A percentile compares a stretch with the other conserved stretches of the same genome.
These are phyloP conservation scores for Umbelopsis sp. DNA, from an alignment of 192 early-diverging fungal genomes.

Conservation along the genomic window DNA sequence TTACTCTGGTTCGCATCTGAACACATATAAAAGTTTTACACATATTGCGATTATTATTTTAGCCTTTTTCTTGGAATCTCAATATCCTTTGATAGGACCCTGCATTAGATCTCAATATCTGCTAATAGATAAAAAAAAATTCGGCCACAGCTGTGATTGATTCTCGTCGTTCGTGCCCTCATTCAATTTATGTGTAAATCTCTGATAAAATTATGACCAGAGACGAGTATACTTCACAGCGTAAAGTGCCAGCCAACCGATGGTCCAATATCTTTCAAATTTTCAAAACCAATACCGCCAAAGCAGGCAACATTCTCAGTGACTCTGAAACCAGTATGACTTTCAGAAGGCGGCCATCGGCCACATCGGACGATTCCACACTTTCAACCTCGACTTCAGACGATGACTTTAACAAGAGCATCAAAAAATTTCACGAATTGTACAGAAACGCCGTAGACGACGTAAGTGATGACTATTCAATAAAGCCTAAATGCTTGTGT, in stretches of 20 bases:
- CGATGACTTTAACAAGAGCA: background rate
- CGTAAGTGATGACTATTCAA: background rate
- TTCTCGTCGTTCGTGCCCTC: background rate
- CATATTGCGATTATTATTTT: too few relatives aligned
- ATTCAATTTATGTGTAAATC: slow-evolving; percentile 3
- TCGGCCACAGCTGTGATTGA: background rate
- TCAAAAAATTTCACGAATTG: background rate
- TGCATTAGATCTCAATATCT: too few relatives aligned
- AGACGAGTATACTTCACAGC: background rate
- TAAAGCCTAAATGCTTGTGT: background rate
- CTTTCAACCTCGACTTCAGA: background rate
- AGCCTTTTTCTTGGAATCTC: too few relatives aligned
- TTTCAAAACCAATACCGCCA: background rate
- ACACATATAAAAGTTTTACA: too few relatives aligned
- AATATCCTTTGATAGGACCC: too few relatives aligned
- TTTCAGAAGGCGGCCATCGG: slow-evolving; percentile 1
- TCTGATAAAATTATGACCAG: background rate
- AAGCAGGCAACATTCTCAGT: background rate
- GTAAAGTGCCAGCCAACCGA: background rate
- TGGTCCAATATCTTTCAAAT: slow-evolving; percentile 1
- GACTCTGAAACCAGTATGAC: background rate
- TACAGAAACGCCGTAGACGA: slow-evolving; percentile 6
- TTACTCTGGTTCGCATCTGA: too few relatives aligned
- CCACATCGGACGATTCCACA: slow-evolving; percentile 1
- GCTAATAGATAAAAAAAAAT: too few relatives aligned